These are phyloP conservation scores for Citrus sp. DNA, from an alignment of 345 rosid genomes.

Conservation along the genomic window DNA sequence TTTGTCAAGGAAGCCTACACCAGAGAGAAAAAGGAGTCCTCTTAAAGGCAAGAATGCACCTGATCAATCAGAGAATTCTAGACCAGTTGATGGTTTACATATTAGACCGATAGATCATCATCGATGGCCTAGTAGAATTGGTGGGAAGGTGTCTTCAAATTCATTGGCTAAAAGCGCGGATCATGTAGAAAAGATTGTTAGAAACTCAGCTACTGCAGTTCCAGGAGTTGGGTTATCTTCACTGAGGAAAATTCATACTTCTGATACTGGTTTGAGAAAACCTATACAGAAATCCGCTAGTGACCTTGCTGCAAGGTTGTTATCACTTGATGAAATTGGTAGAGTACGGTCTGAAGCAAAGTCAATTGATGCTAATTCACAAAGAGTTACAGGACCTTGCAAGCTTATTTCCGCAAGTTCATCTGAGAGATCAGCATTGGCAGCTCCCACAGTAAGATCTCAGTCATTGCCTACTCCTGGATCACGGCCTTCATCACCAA, in stretches of 20 bases:
- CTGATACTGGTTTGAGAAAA: conserved; percentile 32
- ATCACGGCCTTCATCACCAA: conserved; percentile 72
- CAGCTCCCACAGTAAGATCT: conserved; percentile 46
- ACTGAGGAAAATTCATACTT: conserved; percentile 43
- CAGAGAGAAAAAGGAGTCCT: conserved; percentile 84
- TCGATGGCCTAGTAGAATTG: conserved; percentile 85
- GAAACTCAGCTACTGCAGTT: conserved; percentile 34
- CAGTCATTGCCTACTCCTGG: conserved; percentile 45
- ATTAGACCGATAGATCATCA: conserved; percentile 82
- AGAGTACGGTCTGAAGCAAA: conserved; percentile 39
- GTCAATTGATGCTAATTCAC: conserved; percentile 44
- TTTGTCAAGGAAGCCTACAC: conserved; percentile 60
- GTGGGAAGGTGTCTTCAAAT: conserved; percentile 55
- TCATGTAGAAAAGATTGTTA: conserved; percentile 50
- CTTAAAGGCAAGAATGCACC: conserved; percentile 74
- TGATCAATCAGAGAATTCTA: conserved; percentile 90
- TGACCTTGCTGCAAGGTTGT: conserved; percentile 47
- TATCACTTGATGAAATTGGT: conserved; percentile 36
- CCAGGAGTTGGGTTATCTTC: conserved; percentile 47
- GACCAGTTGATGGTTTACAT: conserved; percentile 68
- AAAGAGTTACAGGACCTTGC: conserved; percentile 31
- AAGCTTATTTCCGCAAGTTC: conserved; percentile 45
- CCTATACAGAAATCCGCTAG: conserved; percentile 57
- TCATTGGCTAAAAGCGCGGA: conserved; percentile 53
- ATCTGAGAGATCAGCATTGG: conserved; percentile 44